These are phyloP conservation scores for Chloris gayana DNA, from an alignment of 176 grass and related monocot species.

Conservation along the genomic window DNA sequence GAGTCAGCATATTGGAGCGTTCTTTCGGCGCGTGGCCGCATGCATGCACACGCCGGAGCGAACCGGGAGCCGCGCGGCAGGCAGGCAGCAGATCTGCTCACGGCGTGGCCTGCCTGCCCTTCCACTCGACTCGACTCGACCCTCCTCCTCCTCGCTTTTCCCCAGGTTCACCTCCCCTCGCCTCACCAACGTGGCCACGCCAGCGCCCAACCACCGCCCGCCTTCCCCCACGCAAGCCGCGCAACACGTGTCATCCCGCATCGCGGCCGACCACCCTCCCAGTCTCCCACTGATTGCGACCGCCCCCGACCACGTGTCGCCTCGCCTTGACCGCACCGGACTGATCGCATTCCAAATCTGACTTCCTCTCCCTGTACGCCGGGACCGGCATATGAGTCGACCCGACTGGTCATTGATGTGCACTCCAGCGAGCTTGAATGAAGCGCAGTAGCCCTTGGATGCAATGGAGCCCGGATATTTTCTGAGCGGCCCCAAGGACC, in stretches of 20 bases:
- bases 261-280: slow-evolving; percentile 51
- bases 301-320: slow-evolving; percentile 38
- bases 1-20: background rate
- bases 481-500: slow-evolving; percentile 30
- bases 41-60: background rate
- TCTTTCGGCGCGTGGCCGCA: slow-evolving; percentile 23
- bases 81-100: slow-evolving; percentile 35
- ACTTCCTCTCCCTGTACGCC: accelerated
- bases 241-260: slow-evolving; percentile 44
- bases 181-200: slow-evolving; percentile 55
- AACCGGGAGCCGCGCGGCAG: background rate
- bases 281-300: slow-evolving; percentile 48
- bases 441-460: background rate
- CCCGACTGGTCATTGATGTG: accelerated
- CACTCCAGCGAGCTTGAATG: background rate
- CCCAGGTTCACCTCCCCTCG: slow-evolving; percentile 46
- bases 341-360: accelerated
- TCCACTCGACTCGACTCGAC: too few relatives aligned
- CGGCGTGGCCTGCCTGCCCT: background rate
- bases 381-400: accelerated
- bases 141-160: slow-evolving; percentile 20
- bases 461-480: slow-evolving; percentile 31
- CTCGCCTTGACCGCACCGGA: background rate
- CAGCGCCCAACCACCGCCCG: slow-evolving; percentile 50
- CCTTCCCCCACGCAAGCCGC: slow-evolving; percentile 2